Evolutionary conservation across 2,329 filamentous ascomycete species (phyloP).

Genomic region (Tothia fuscella): DNA sequence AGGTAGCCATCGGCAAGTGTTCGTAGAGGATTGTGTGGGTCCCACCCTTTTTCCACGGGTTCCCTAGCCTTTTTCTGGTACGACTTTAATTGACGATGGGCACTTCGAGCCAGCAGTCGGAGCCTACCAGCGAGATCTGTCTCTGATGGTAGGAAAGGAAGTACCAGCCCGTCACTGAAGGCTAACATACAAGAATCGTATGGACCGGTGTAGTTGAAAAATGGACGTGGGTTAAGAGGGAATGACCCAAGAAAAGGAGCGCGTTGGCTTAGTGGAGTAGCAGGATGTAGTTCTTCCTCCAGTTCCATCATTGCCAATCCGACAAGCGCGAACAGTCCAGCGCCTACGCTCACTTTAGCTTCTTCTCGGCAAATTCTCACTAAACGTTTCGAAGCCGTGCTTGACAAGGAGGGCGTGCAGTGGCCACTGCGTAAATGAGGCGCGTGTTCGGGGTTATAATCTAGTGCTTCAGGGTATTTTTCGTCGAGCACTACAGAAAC

Average conservation of each 20-base stretch:
- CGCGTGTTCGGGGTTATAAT: conserved; percentile 22
- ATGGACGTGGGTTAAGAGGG: conserved; percentile 34
- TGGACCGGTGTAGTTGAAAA: conserved; percentile 26
- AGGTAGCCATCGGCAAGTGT: conserved; percentile 34
- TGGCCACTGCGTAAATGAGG: conserved; percentile 28
- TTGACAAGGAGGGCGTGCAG: conserved; percentile 21
- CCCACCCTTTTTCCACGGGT: conserved; percentile 18
- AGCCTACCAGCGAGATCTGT: conserved; percentile 28
- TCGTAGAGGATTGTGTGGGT: conserved; percentile 25
- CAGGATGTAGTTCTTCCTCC: conserved; percentile 23
- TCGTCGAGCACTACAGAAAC: conserved; percentile 16
- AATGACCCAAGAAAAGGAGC: conserved; percentile 33
- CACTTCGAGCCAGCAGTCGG: conserved; percentile 26
- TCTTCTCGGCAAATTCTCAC: conserved; percentile 27
- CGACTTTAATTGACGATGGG: conserved; percentile 29
- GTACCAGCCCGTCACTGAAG: conserved; percentile 34
- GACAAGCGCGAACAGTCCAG: conserved; percentile 34
- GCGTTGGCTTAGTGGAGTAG: conserved; percentile 18
- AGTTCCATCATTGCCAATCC: conserved; percentile 36
- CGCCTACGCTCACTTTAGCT: conserved; percentile 28
- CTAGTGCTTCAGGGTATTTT: conserved; percentile 24
- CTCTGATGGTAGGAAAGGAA: conserved; percentile 29
- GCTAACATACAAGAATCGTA: conserved; percentile 35
- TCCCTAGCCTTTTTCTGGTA: conserved; percentile 32
- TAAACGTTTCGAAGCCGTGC: conserved; percentile 22